Conservation (phyloP, 1,139 yeast genomes). For the Yamadazyma dushanensis region DNA sequence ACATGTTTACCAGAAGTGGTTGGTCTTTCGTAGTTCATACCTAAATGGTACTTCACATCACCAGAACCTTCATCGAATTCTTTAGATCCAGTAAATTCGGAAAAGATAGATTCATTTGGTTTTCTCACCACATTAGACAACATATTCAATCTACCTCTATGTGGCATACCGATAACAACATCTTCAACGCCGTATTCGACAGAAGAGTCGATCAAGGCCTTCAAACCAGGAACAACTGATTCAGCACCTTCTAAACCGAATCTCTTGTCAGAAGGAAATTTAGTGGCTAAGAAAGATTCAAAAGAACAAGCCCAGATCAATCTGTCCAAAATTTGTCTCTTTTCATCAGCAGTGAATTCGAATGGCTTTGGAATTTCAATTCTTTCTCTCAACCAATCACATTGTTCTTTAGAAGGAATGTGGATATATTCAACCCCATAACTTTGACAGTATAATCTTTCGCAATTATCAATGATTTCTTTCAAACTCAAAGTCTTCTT, state of each 20-base stretch:
- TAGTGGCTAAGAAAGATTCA: constrained; percentile 87
- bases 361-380: constrained; percentile 90
- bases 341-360: constrained; percentile 82
- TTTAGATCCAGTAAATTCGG: constrained; percentile 91
- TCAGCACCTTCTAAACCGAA: constrained; percentile 99
- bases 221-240: constrained; percentile 94
- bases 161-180: constrained; percentile 98
- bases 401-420: constrained; percentile 91
- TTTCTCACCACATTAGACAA: constrained; percentile 97
- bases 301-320: constrained; percentile 95
- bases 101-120: constrained; percentile 96
- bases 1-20: constrained; percentile 98
- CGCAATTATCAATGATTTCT: constrained; percentile 78
- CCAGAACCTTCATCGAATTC: constrained; percentile 92
- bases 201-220: constrained; percentile 89
- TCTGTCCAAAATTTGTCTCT: constrained; percentile 95
- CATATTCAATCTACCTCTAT: constrained; percentile 98
- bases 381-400: constrained; percentile 98
- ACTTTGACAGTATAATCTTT: constrained; percentile 79
- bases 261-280: constrained; percentile 98
- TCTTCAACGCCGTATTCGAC: constrained; percentile 95
- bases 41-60: constrained; percentile 98
- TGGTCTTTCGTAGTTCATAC: constrained; percentile 99
- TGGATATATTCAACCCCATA: constrained; percentile 96
- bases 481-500: constrained; percentile 65